phyloP scores from a whole-genome alignment of 2,329 filamentous ascomycete genomes.

The Colletotrichum cordylinicola region DNA sequence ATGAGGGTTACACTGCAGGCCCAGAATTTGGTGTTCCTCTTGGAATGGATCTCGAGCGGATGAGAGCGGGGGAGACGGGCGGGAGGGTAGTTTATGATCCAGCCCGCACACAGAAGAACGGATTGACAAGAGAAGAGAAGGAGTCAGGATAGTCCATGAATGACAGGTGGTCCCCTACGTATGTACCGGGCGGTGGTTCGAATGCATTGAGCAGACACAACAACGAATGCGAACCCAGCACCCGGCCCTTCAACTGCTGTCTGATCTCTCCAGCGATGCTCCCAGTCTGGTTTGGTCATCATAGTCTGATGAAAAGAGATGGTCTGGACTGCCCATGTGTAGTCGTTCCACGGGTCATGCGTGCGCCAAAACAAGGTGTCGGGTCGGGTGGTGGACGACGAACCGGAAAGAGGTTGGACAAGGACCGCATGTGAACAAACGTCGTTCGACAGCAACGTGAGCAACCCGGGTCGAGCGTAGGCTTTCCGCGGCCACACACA shows the following conservation, averaged over 20 bases:
- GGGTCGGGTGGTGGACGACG: background rate
- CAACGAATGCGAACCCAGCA: background rate
- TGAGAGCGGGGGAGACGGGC: background rate
- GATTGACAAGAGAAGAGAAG: background rate
- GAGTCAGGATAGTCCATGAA: slow-evolving; percentile 10
- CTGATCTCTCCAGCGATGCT: slow-evolving; percentile 16
- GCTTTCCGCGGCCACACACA: background rate
- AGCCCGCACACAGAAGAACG: background rate
- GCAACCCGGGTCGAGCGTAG: background rate
- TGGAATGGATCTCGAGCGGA: background rate
- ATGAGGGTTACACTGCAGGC: slow-evolving; percentile 4
- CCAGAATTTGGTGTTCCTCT: background rate
- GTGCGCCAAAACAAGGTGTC: background rate
- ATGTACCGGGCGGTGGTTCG: background rate
- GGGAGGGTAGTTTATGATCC: slow-evolving; percentile 7
- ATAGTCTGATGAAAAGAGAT: background rate
- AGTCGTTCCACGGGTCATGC: background rate
- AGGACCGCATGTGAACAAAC: background rate
- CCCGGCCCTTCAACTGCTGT: slow-evolving; percentile 1
- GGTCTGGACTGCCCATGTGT: background rate
- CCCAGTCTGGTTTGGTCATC: background rate
- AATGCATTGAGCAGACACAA: background rate
- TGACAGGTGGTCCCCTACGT: slow-evolving; percentile 5
- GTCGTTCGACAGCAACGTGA: background rate
- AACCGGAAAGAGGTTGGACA: background rate